phyloP scores from a whole-genome alignment of 805 yeast species.

The Gaillardinia entomophila region DNA sequence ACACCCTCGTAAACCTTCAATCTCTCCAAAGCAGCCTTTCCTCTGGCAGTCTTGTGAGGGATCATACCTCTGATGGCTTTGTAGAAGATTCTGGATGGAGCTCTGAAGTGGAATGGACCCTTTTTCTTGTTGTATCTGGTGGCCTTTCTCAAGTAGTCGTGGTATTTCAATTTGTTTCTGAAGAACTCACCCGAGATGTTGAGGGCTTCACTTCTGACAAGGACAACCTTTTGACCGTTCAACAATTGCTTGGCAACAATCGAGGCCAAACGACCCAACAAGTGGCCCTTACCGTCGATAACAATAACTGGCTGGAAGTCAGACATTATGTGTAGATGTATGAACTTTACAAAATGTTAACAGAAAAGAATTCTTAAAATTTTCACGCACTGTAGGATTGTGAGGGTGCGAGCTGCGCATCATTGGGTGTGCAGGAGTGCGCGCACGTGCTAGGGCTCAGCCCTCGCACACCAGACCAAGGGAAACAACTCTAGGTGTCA shows the following conservation, averaged over 20 bases:
- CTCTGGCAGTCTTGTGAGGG: constrained; percentile 99
- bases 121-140: constrained; percentile 97
- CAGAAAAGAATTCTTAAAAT: constrained; percentile 2
- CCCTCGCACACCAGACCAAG: no score
- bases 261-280: constrained; percentile 99
- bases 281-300: constrained; percentile 99
- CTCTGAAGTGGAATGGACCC: constrained; percentile 99
- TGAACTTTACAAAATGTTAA: constrained; percentile 1
- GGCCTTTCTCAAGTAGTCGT: constrained; percentile 99
- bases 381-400: no score
- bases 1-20: constrained; percentile 99
- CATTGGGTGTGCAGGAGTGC: no score
- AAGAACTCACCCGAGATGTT: constrained; percentile 99
- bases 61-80: constrained; percentile 99
- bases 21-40: constrained; percentile 99
- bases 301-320: constrained; percentile 96
- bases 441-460: no score
- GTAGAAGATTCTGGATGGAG: constrained; percentile 99
- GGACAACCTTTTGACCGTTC: constrained; percentile 96
- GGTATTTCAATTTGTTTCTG: constrained; percentile 99
- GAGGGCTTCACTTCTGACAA: constrained; percentile 95
- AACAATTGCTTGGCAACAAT: constrained; percentile 97
- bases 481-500: no score
- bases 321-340: constrained; percentile 45
- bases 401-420: no score